These are phyloP conservation scores for Candida ficus DNA, from an alignment of 805 yeast genomes.

Conservation along the genomic window DNA sequence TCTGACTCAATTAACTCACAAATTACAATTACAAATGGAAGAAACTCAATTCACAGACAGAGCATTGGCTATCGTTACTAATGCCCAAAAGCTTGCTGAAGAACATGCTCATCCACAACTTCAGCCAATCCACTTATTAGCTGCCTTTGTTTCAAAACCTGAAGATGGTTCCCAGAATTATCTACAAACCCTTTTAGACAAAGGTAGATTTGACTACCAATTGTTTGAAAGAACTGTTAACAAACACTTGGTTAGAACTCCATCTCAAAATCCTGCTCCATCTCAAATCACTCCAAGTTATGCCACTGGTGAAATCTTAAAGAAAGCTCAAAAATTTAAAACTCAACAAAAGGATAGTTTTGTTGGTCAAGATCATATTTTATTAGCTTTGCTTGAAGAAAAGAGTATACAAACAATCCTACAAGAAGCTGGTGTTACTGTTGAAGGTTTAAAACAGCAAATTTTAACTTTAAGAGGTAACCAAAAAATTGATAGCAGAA, in stretches of 20 bases:
- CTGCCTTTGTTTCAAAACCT: conserved; percentile 72
- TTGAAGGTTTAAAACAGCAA: conserved; percentile 71
- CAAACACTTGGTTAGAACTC: conserved; percentile 73
- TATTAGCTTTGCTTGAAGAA: conserved; percentile 82
- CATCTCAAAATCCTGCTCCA: conserved; percentile 89
- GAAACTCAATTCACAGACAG: conserved; percentile 85
- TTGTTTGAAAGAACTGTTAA: conserved; percentile 76
- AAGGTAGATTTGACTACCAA: conserved; percentile 85
- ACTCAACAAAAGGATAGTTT: conserved; percentile 85
- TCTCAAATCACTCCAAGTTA: conserved; percentile 70
- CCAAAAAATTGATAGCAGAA: conserved; percentile 87
- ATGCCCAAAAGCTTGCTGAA: conserved; percentile 76
- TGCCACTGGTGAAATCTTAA: conserved; percentile 69
- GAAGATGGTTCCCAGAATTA: conserved; percentile 57
- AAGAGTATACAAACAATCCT: conserved; percentile 61
- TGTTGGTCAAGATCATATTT: conserved; percentile 90
- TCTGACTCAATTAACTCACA: neutral
- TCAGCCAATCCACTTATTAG: conserved; percentile 83
- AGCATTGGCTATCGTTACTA: conserved; percentile 75
- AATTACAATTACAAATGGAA: conserved; percentile 29
- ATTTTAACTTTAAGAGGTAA: conserved; percentile 80
- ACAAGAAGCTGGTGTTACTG: conserved; percentile 64
- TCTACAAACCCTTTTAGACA: conserved; percentile 76
- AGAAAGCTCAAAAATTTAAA: conserved; percentile 71
- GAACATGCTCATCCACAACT: conserved; percentile 82